These are phyloP conservation scores for Choiromyces venosus DNA, from an alignment of 495 filamentous ascomycete genomes.

Conservation along the genomic window DNA sequence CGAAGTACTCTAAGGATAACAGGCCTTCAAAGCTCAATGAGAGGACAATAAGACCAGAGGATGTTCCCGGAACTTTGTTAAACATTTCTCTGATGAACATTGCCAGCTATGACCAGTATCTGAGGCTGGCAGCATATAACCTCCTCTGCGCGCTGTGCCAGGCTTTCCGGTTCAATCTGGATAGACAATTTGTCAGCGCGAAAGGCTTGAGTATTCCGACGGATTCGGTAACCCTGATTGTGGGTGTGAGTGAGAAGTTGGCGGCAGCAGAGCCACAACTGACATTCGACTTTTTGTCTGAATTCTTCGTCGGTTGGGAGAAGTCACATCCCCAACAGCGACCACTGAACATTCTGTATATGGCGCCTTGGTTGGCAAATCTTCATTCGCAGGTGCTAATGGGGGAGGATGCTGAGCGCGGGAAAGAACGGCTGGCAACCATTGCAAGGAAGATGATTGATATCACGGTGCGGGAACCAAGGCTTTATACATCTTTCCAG, in stretches of 20 bases:
- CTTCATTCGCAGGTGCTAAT: conserved; percentile 54
- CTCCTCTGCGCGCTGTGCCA: conserved; percentile 57
- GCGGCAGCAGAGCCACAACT: conserved; percentile 58
- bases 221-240: conserved; percentile 58
- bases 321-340: conserved; percentile 59
- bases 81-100: conserved; percentile 62
- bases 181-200: conserved; percentile 54
- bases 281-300: conserved; percentile 61
- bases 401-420: conserved; percentile 57
- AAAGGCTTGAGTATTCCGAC: conserved; percentile 53
- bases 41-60: conserved; percentile 58
- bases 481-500: conserved; percentile 54
- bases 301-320: conserved; percentile 66
- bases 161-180: conserved; percentile 59
- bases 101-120: conserved; percentile 52
- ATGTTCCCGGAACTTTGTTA: conserved; percentile 61
- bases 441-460: conserved; percentile 62
- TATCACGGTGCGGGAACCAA: conserved; percentile 53
- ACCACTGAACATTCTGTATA: conserved; percentile 59
- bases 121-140: conserved; percentile 60
- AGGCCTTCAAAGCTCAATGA: conserved; percentile 54
- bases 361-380: conserved; percentile 60
- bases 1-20: conserved; percentile 57
- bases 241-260: conserved; percentile 57
- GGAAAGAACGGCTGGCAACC: conserved; percentile 55